Base-by-base conservation (phyloP, 208 protist species). In the Vickermania spadyakhi region DNA sequence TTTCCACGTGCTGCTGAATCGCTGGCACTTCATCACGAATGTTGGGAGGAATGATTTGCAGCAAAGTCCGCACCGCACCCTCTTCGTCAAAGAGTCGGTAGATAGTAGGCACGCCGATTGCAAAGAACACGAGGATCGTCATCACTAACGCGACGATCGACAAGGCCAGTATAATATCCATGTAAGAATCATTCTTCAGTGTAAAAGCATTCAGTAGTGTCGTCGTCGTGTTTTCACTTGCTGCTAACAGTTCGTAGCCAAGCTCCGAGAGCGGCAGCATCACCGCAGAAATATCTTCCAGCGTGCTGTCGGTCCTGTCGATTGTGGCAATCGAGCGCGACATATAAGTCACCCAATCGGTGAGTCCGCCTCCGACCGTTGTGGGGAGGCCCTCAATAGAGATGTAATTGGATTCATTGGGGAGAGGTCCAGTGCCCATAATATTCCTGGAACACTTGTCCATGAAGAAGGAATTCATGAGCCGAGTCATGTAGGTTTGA, bases 11-110 rank as follows among this genome's bases (percentile, higher is more conserved):
- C 45, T 73, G 56, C 11, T 56, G 7, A 31, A 73, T 73, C 22
- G 68, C 68, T 11, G 72, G 69, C 42, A 72, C 64, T 21, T 58
- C 53, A 42, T 70, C 59, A 45, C 68, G 66, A 7, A 66, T 57
- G 23, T 67, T 23, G 2, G 36, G 5, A 1, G 65, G 66, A 36
- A 80, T 64, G 56, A 77, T 66, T 21, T 64, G 64, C 0, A 77
- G 72, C 56, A 74, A 58, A 31, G 70, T 31, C 29, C 31, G 18
- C 14, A 59, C 28, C n/a, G 54, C 42, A 5, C 67, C 56, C 67
- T 77, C 71, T 55, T 77, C 71, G 26, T 63, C 21, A n/a, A 71
- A 52, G 36, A 60, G 58, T 2, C 42, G 26, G 13, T 30, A 28
- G 41, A 74, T 66, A 25, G 58, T 68, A 4, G 69, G 69, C 4